Evolutionary conservation across 202 grass and related monocot genomes (phyloP), one percentile per base, ranked within the genome.

Genomic region (Zizania palustris): DNA sequence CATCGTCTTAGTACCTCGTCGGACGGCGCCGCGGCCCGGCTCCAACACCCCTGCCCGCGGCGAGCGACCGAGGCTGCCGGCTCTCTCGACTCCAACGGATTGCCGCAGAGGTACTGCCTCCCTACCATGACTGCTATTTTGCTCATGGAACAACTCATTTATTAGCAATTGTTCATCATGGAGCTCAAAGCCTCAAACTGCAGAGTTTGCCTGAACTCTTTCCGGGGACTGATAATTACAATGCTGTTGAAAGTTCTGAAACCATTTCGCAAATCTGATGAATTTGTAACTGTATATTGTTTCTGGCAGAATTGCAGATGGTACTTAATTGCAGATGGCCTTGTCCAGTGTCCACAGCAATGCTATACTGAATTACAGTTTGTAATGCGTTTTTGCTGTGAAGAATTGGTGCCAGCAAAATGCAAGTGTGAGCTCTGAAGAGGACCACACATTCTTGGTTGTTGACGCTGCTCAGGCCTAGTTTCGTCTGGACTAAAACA

Each of bases 381-480:
- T 63, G 19, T 60, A 58, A 7, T 11, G 35, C 59, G 55, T 18
- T 28, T 59, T 33, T 11, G 33, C 68, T 67, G 75, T 13, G 14
- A 51, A 37, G 18, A 22, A 67, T 20, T 33, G 18, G 59, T 78
- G 40, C 11, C 0, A 66, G 9, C 56, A 64, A 57, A 66, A 57
- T 35, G 60, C 40, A 73, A 59, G 74, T 50, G 60, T 51, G 60
- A 60, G 46, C n/a, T 6, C 41, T 20, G 40, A 67, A 73, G 53
- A 60, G 46, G 33, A 45, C 58, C 20, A 41, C 5, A 21, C 2
- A 34, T 67, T 60, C 15, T 60, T 73, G 49, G 42, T 46, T 18
- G 55, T 65, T 59, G 11, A 18, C 28, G 5, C 49, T 21, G 46
- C 12, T 72, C 28, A 19, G 15, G 15, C 5, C 19, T 40, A 46